Evolutionary conservation across 1,139 yeast species (phyloP).

Genomic region (Geotrichum fermentans): DNA sequence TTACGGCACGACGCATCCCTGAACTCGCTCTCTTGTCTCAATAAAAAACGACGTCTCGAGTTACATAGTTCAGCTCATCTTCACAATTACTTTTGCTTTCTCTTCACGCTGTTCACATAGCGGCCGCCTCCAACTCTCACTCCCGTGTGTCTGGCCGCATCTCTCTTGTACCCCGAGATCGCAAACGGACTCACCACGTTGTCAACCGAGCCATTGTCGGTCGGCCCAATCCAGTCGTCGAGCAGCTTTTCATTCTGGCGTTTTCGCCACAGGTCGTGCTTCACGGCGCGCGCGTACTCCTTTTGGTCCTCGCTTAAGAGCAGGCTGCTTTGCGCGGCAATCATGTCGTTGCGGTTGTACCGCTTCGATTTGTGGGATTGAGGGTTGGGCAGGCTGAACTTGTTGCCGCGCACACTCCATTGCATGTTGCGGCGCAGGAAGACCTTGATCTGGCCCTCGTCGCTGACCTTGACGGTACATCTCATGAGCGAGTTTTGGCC

Average conservation of each 20-base stretch:
- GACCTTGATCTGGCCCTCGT: conserved; percentile 80
- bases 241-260: conserved; percentile 79
- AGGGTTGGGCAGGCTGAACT: conserved; percentile 59
- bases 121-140: conserved; percentile 82
- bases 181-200: conserved; percentile 88
- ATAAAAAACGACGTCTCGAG: neutral
- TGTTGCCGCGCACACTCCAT: conserved; percentile 89
- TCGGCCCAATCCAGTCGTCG: conserved; percentile 84
- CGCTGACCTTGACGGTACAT: conserved; percentile 83
- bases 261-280: conserved; percentile 83
- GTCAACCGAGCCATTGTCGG: conserved; percentile 67
- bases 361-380: conserved; percentile 39
- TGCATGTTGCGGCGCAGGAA: conserved; percentile 87
- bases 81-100: conserved; percentile 27
- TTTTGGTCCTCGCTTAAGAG: conserved; percentile 88
- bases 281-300: conserved; percentile 82
- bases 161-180: conserved; percentile 47
- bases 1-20: too few species aligned
- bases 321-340: conserved; percentile 21
- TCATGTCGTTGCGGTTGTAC: conserved; percentile 23
- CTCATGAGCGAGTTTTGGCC: conserved; percentile 88
- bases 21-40: too few species aligned
- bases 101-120: conserved; percentile 61
- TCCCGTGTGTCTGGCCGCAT: conserved; percentile 51
- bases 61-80: neutral